Evolutionary conservation across 768 basidiomycete species (phyloP).

Genomic region (Suillus paluster): DNA sequence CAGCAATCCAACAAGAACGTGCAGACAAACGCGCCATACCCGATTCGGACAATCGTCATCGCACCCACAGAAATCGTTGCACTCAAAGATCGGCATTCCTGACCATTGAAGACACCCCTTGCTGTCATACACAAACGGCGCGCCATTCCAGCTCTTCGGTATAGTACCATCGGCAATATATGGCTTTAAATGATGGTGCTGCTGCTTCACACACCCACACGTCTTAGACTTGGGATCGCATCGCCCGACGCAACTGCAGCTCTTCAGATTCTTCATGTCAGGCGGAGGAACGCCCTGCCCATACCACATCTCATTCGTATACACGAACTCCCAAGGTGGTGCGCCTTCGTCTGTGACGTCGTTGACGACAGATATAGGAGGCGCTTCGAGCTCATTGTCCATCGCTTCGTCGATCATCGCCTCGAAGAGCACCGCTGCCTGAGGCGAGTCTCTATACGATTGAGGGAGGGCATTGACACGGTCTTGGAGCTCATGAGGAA

Average conservation of each 20-base stretch:
- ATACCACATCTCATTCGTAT: constrained; percentile 83
- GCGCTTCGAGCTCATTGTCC: constrained; percentile 70
- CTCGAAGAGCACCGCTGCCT: constrained; percentile 61
- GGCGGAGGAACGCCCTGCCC: constrained; percentile 70
- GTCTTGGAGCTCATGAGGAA: constrained; percentile 70
- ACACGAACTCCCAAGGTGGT: constrained; percentile 87
- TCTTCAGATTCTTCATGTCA: constrained; percentile 55
- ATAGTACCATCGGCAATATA: constrained; percentile 26
- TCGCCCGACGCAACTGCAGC: constrained; percentile 76
- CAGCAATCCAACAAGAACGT: not conserved
- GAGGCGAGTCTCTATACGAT: constrained; percentile 43
- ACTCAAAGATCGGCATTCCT: constrained; percentile 80
- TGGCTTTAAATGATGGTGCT: constrained; percentile 41
- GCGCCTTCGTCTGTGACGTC: constrained; percentile 67
- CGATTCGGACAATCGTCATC: constrained; percentile 82
- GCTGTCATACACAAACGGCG: constrained; percentile 73
- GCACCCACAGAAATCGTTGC: constrained; percentile 82
- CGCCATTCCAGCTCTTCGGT: constrained; percentile 39
- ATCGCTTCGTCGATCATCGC: constrained; percentile 66
- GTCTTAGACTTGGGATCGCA: constrained; percentile 78
- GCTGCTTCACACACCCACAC: constrained; percentile 71
- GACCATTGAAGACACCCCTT: constrained; percentile 54
- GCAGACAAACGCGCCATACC: constrained; percentile 46
- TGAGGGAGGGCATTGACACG: constrained; percentile 58
- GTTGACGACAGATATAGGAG: constrained; percentile 68